Evolutionary conservation across 257 asterid species (phyloP), one percentile per base, ranked within the genome.

Genomic region (Agastache rugosa): DNA sequence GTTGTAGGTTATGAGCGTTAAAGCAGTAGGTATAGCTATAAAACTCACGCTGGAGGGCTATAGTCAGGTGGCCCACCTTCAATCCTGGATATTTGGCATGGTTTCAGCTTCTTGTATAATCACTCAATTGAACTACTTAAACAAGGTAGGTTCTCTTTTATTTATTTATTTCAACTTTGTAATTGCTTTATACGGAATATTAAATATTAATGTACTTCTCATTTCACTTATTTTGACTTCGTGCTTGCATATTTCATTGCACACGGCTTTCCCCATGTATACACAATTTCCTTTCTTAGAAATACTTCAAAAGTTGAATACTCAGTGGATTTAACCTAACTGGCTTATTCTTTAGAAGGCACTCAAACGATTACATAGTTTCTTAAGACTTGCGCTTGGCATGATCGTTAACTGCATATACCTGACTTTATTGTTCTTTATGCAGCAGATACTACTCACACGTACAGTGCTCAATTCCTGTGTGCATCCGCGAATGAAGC

Each of bases 1-100:
- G 25, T 70, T 84, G 80, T 80, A 92, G 97, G 97, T 92, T 75
- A 87, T 92, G 97, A 92, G 97, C 78, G 85, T 90, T 37, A 90
- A 92, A 78, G 97, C 97, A 56, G 70, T 88, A 8, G 96, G 93
- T 53, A 86, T 90, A 74, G 92, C 97, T 60, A 82, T 92, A 78
- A 88, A 90, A 74, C 96, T 92, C 78, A 82, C 92, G 6, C 63
- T 92, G 76, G 92, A 84, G 77, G 96, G 96, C 31, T 80, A 79
- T 56, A 88, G 82, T 74, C 93, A 90, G 81, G 90, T 83, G n/a
- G 86, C 88, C 73, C 86, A 75, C 76, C 62, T 84, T 71, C 83
- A 86, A 62, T 87, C 92, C 35, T 90, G 97, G 97, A 83, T 87
- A 69, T 90, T 92, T 83, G 91, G 79, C 77, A 88, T 79, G 87